These are phyloP conservation scores for Furcasterigmium furcatum DNA, from an alignment of 2,329 filamentous ascomycete species.

Conservation along the genomic window DNA sequence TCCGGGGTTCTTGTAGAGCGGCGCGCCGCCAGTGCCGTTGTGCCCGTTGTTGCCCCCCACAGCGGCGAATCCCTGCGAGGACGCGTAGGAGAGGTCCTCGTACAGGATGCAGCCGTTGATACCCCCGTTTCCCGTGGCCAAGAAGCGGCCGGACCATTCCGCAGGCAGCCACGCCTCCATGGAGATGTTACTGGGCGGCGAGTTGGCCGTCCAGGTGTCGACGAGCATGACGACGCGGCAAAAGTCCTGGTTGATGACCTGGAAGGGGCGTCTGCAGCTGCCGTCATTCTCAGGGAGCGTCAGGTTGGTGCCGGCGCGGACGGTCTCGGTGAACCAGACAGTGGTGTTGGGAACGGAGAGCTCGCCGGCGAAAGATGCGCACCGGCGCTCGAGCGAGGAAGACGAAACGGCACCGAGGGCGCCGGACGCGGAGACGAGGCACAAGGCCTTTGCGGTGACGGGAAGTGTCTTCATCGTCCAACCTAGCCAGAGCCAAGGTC, in stretches of 20 bases:
- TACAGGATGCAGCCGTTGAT: conserved; percentile 43
- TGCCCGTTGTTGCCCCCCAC: conserved; percentile 48
- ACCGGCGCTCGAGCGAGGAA: too few relatives aligned
- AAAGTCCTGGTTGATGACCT: conserved; percentile 17
- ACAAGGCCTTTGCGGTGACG: too few relatives aligned
- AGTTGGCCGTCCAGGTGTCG: too few relatives aligned
- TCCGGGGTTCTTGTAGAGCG: conserved; percentile 31
- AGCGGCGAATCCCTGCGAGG: conserved; percentile 36
- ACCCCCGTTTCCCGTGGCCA: conserved; percentile 46
- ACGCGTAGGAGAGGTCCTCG: conserved; percentile 37
- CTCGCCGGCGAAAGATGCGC: too few relatives aligned
- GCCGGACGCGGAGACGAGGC: too few relatives aligned
- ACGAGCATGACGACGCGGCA: conserved; percentile 24
- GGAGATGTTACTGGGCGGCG: conserved; percentile 37
- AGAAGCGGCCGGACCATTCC: conserved; percentile 39
- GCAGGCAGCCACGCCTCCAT: conserved; percentile 44
- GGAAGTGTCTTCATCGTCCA: too few relatives aligned
- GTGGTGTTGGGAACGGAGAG: conserved; percentile 25
- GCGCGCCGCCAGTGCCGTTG: conserved; percentile 31
- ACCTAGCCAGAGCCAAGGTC: too few relatives aligned
- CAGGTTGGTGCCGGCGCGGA: conserved; percentile 34
- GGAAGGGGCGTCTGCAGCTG: conserved; percentile 25
- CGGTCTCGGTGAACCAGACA: conserved; percentile 12
- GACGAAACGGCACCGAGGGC: too few relatives aligned
- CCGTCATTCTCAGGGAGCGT: conserved; percentile 30